Conservation (phyloP, 1,284 basidiomycete genomes). For the Neotropicomus parvogracilis region DNA sequence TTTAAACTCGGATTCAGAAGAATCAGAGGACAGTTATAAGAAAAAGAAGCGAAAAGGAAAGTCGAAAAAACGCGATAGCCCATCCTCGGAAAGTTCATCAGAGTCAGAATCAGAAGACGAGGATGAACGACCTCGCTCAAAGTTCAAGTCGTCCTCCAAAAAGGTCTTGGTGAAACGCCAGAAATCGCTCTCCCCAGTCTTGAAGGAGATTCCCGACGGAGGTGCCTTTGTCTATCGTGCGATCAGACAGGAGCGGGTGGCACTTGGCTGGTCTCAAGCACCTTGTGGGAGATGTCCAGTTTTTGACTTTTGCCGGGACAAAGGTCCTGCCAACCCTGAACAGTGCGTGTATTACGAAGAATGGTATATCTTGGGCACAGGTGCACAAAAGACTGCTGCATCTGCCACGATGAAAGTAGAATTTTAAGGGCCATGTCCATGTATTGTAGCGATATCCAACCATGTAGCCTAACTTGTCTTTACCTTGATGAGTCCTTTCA, state of each 20-base stretch:
- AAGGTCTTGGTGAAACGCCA: conserved; percentile 23
- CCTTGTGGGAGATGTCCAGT: conserved; percentile 53
- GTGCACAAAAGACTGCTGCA: conserved; percentile 13
- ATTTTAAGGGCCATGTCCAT: conserved; percentile 15
- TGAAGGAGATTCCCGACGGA: conserved; percentile 19
- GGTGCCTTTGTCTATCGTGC: conserved; percentile 45
- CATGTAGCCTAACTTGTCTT: conserved; percentile 38
- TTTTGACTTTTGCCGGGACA: conserved; percentile 48
- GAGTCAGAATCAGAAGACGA: conserved; percentile 16
- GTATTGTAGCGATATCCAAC: conserved; percentile 6
- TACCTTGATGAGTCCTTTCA: conserved; percentile 82
- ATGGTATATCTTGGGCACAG: conserved; percentile 38
- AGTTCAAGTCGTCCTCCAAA: conserved; percentile 22
- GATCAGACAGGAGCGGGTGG: conserved; percentile 39
- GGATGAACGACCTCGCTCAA: conserved; percentile 17
- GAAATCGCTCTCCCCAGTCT: conserved; percentile 19
- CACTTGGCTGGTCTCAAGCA: conserved; percentile 47
- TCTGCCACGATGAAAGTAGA: conserved; percentile 21
- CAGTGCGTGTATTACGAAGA: conserved; percentile 49
- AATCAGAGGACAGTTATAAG: conserved; percentile 11
- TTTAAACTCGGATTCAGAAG: conserved; percentile 11
- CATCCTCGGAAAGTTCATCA: conserved; percentile 15
- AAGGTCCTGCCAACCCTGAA: conserved; percentile 52
- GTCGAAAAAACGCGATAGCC: conserved; percentile 22
- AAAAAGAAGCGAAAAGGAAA: conserved; percentile 30